Base-by-base conservation (phyloP, 2,329 filamentous ascomycete genomes). In the Colletotrichum viniferum region DNA sequence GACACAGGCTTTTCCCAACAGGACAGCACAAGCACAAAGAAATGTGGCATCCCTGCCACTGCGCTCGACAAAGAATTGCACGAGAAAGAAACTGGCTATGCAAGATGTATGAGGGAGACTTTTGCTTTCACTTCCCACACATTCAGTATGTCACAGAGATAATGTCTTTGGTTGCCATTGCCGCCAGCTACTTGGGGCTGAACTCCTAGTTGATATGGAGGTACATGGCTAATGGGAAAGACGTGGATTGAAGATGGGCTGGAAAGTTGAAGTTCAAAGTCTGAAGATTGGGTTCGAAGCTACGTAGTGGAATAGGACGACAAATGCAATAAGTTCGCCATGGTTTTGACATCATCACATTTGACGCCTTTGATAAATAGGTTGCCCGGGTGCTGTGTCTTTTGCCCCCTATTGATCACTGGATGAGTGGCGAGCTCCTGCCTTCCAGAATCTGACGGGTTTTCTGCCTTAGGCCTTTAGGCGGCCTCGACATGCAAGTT, bases 21-120 rank as follows among this genome's bases (percentile, higher is more conserved):
- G n/a, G 38, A 18, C 38, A 43, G 9, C 38, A 43, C 38, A 4
- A 43, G 9, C 18, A 43, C 38, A 21, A n/a, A 48, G 10, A 9
- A 48, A 48, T 1, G 7, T 21, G 43, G 6, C 10, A 4, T 9
- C 2, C 43, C n/a, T 48, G 16, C 43, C n/a, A 21, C 21, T 21
- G 10, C 43, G n/a, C 3, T 12, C 2, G 10, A 7, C 10, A 48
- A 48, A 21, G n/a, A 48, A 3, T 13, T 21, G n/a, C 43, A 21
- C 9, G 12, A 13, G n/a, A 48, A 48, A 48, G n/a, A 48, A 48
- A 48, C n/a, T 48, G 43, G 43, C 43, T 48, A 21, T 13, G n/a
- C 6, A 1, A 8, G 43, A 48, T 48, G n/a, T 7, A 21, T 0
- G 0, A 0, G n/a, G 43, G 10, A 13, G n/a, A 21, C 18, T 13